Evolutionary conservation across 2,329 filamentous ascomycete genomes (phyloP), one percentile per base, ranked within the genome.

Genomic region (Aaosphaeria pasadenensis): DNA sequence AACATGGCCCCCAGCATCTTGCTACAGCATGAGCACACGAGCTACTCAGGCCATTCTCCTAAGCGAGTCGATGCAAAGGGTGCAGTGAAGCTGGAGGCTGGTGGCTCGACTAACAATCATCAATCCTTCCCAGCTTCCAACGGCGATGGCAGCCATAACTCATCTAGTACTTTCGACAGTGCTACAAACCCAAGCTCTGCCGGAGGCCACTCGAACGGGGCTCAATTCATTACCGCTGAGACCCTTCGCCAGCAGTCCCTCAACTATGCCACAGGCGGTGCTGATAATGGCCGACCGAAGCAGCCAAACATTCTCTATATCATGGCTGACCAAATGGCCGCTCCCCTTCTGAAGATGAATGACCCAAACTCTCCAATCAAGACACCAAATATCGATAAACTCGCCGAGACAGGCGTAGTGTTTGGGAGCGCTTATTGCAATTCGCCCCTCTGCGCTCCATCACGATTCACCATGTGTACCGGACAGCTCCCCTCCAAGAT

Each of bases 341-440:
- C 91, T 30, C 91, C 91, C 13, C 81, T 91, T 59, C 83, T 96
- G 58, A 92, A 91, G 76, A 92, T 96, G 77, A 91, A 96, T 77
- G 91, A 96, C 71, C 81, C 85, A 41, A 78, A 87, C 45, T 95
- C 91, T 1, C 87, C 89, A 67, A 96, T 96, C 79, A 89, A 91
- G 73, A 96, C 91, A 1, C 91, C 91, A 42, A 86, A 96, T 73
- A 82, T 96, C 51, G 89, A 96, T 72, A 82, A 84, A 44, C 80
- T 96, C 54, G 90, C 91, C 2, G 82, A 85, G 56, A 83, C 83
- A 51, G 88, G 90, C 7, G 91, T 96, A 31, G 88, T 95, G 66
- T 96, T 96, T 66, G 88, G 95, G 68, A 94, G 88, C 35, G 91
- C 91, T 17, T 96, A 96, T 77, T 96, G 91, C 76, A 92, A 92